Evolutionary conservation across 352 stramenopile genomes (phyloP).

Genomic region (Globisporangium yorkense): DNA sequence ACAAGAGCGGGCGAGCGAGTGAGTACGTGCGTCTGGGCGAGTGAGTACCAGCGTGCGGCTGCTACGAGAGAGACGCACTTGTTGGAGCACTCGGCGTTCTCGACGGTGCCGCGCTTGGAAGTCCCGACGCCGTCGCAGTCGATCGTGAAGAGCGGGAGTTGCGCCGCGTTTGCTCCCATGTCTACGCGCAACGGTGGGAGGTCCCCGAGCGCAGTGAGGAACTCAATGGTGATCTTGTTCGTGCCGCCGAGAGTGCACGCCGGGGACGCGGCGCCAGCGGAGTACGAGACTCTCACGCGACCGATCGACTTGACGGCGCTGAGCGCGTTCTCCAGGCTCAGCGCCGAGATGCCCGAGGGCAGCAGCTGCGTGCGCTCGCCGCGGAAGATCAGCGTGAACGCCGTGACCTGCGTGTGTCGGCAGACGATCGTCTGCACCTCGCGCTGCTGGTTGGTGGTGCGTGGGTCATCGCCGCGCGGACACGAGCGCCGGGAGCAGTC

Average conservation of each 20-base stretch:
- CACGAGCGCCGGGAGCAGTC: constrained; percentile 73
- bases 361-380: constrained; percentile 32
- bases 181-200: constrained; percentile 40
- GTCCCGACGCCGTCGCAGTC: constrained; percentile 43
- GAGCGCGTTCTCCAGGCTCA: constrained; percentile 37
- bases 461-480: constrained; percentile 62
- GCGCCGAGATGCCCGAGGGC: constrained; percentile 26
- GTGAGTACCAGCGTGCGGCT: neutral
- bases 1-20: neutral
- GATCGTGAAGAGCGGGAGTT: constrained; percentile 45
- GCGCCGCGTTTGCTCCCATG: constrained; percentile 18
- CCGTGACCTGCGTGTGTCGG: constrained; percentile 26
- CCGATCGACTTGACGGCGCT: constrained; percentile 30
- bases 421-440: constrained; percentile 67
- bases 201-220: constrained; percentile 49
- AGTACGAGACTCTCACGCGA: constrained; percentile 48
- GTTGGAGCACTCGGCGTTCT: constrained; percentile 70
- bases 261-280: constrained; percentile 17
- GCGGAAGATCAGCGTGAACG: constrained; percentile 66
- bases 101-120: constrained; percentile 53
- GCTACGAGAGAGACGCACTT: constrained; percentile 30
- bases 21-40: neutral
- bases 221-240: constrained; percentile 64
- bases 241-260: constrained; percentile 39
- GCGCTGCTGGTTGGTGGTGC: constrained; percentile 44